Conservation (phyloP, 2,329 filamentous ascomycete species). For the Scopulariopsis brevicaulis region DNA sequence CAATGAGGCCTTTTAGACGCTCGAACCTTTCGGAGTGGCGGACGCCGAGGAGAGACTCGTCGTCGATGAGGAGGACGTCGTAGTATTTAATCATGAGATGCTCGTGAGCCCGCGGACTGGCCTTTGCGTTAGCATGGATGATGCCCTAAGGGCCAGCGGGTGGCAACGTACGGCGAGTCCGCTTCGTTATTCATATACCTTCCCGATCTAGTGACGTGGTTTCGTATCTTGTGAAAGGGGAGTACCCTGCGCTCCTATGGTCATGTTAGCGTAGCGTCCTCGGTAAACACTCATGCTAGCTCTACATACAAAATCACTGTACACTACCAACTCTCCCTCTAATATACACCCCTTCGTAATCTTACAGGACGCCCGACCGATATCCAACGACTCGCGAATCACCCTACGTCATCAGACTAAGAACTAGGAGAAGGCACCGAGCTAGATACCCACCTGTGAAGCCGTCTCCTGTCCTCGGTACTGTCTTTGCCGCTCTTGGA, state of each 20-base stretch:
- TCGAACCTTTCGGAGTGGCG: constrained; percentile 49
- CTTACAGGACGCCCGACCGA: constrained; percentile 46
- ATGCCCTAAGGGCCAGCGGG: not conserved
- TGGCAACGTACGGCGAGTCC: constrained; percentile 50
- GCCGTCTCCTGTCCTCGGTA: constrained; percentile 52
- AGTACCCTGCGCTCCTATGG: constrained; percentile 46
- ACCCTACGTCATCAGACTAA: constrained; percentile 22
- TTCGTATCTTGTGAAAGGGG: constrained; percentile 73
- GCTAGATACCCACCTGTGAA: constrained; percentile 38
- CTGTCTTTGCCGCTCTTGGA: constrained; percentile 90
- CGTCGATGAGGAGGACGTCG: constrained; percentile 43
- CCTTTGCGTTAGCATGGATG: constrained; percentile 9
- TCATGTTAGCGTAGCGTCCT: not conserved
- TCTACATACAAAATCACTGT: constrained; percentile 44
- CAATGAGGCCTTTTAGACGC: constrained; percentile 43
- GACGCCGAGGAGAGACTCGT: constrained; percentile 34
- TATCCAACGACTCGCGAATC: constrained; percentile 51
- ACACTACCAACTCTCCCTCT: constrained; percentile 75
- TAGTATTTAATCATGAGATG: constrained; percentile 53
- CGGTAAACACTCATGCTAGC: constrained; percentile 4
- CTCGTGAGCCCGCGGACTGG: constrained; percentile 34
- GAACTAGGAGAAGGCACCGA: not conserved
- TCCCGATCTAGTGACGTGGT: constrained; percentile 66
- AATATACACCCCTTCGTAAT: constrained; percentile 61
- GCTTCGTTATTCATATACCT: constrained; percentile 52